Percentiles rank a stretch among this genome's conserved stretches.
Conservation (phyloP, 2,329 filamentous ascomycete species). For the Fonsecaea pedrosoi region DNA sequence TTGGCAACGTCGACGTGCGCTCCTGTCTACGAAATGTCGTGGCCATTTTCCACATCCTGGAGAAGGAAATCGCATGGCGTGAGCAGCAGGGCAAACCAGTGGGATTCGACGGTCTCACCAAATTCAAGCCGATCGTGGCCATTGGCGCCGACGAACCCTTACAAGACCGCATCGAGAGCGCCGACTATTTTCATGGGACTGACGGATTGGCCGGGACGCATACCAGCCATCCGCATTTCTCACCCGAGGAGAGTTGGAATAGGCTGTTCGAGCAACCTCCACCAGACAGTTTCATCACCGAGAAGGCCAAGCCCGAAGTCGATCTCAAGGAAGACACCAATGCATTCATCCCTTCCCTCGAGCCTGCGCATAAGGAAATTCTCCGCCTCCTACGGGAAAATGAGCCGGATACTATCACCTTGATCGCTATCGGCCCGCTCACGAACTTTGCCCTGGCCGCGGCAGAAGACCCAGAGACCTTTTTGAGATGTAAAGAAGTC, state of each 20-base stretch:
- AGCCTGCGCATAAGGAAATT: slow-evolving; percentile 81
- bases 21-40: slow-evolving; percentile 90
- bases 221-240: slow-evolving; percentile 71
- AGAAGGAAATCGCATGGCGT: slow-evolving; percentile 87
- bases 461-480: slow-evolving; percentile 84
- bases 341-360: slow-evolving; percentile 77
- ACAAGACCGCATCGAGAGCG: slow-evolving; percentile 79
- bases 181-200: slow-evolving; percentile 83
- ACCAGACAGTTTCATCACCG: slow-evolving; percentile 54
- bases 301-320: slow-evolving; percentile 49
- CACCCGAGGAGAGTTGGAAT: slow-evolving; percentile 75
- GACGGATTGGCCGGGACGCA: slow-evolving; percentile 82
- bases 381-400: slow-evolving; percentile 83
- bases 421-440: slow-evolving; percentile 86
- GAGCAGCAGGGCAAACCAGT: slow-evolving; percentile 68
- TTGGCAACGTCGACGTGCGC: slow-evolving; percentile 88
- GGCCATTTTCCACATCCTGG: slow-evolving; percentile 87
- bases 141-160: slow-evolving; percentile 86
- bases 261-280: slow-evolving; percentile 65
- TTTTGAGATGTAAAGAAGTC: slow-evolving; percentile 86
- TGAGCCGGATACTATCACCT: slow-evolving; percentile 82
- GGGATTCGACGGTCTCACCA: slow-evolving; percentile 75
- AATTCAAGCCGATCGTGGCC: slow-evolving; percentile 80
- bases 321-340: slow-evolving; percentile 44
- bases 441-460: slow-evolving; percentile 94